phyloP scores from a whole-genome alignment of 164 flowering plant species.

The Piper longum region DNA sequence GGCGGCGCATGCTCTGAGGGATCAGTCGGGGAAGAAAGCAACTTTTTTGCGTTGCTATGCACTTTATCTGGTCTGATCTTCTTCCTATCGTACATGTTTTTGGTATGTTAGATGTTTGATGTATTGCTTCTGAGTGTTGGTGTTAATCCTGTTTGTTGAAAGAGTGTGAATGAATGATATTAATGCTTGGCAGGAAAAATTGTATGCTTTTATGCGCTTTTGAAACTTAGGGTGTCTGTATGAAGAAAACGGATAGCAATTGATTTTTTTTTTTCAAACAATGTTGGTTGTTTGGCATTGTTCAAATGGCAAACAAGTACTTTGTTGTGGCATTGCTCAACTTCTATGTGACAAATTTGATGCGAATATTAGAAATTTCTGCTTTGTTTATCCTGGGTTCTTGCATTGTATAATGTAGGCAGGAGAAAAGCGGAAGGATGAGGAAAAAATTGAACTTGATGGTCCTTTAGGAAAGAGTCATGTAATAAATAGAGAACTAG shows the following conservation, averaged over 20 bases:
- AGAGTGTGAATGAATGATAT: no score
- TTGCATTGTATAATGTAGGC: conserved; percentile 39
- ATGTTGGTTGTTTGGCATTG: not conserved
- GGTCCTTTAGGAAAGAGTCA: conserved; percentile 79
- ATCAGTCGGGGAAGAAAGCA: conserved; percentile 69
- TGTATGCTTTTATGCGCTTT: not conserved
- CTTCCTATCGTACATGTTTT: not conserved
- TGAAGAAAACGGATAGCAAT: not conserved
- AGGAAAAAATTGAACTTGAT: conserved; percentile 88
- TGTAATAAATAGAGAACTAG: conserved; percentile 59
- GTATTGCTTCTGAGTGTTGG: no score
- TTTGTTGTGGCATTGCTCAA: no score
- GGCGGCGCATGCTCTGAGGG: conserved; percentile 85
- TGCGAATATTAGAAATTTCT: not conserved
- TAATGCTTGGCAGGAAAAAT: no score
- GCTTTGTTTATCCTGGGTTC: not conserved
- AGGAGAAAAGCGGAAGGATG: conserved; percentile 96
- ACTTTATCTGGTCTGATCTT: conserved; percentile 59
- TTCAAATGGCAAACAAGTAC: not conserved
- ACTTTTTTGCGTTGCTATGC: conserved; percentile 85
- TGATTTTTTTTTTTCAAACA: not conserved
- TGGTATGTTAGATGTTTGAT: no score
- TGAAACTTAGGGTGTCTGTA: not conserved
- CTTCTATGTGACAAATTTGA: not conserved
- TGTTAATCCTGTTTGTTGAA: no score